Evolutionary conservation across 2,329 filamentous ascomycete genomes (phyloP), one percentile per base, ranked within the genome.

Genomic region (Cladosporium halotolerans): DNA sequence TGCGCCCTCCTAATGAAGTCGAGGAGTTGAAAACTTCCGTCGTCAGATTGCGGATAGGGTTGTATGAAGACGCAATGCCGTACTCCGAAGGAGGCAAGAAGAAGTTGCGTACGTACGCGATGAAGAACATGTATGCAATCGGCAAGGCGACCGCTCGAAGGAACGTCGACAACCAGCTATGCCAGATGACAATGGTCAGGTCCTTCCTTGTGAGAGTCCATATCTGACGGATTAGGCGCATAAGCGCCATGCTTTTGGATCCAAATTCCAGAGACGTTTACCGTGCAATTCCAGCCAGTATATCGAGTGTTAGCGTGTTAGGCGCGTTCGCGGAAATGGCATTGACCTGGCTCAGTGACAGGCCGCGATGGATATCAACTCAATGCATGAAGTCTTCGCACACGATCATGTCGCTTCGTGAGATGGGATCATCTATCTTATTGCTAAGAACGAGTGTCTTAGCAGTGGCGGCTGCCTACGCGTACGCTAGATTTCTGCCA

Each of bases 11-110:
- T 16, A 70, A 69, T 3, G 83, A 79, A 28, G 72, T 71, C 18
- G 69, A 64, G 36, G 95, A 76, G 1, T 83, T 87, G 55, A 85
- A 72, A 32, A 74, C 63, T 16, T 95, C 77, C 6, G 80, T 78
- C 56, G 82, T 79, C 57, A 95, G 72, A 0, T 82, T 75, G 6
- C 70, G 73, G 7, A 50, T 33, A 7, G 31, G 39, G 10, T 50
- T 50, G 11, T 50, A 50, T 0, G 81, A 68, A 0, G 75, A 66
- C 41, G 83, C 85, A 59, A 95, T 82, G 46, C 90, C 89, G 63
- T 78, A 95, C 4, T 77, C 72, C 1, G 87, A 86, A 1, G 86
- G 84, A 1, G 88, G 84, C 5, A 89, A 79, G 62, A 95, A 90
- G 56, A 95, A 80, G 66, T 89, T 89, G 58, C 86, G 83, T 13